Percentiles rank a stretch among this genome's conserved stretches.
Evolutionary conservation across 2,329 filamentous ascomycete genomes (phyloP).

Genomic region (Stachybotrys chlorohalonatus): DNA sequence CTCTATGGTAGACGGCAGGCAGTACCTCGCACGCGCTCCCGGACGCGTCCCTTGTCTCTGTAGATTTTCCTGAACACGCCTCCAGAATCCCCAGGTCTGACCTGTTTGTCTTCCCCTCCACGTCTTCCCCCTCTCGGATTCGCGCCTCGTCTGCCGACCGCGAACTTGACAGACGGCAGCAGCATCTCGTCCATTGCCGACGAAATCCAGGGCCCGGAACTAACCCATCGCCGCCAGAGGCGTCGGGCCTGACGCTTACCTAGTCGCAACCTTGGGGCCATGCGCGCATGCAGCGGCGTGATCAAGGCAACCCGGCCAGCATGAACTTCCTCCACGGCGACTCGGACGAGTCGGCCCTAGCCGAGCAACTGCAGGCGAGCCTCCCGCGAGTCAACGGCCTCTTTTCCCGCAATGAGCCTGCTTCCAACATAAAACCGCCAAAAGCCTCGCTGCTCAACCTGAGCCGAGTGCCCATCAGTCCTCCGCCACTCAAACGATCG

Average conservation of each 20-base stretch:
- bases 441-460: constrained; percentile 1
- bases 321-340: background rate
- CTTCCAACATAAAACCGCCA: background rate
- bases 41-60: background rate
- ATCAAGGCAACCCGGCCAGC: background rate
- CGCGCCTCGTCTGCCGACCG: too few relatives aligned
- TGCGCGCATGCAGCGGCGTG: background rate
- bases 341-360: background rate
- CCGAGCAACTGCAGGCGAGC: background rate
- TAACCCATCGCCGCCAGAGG: background rate
- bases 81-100: background rate
- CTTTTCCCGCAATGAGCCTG: background rate
- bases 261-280: background rate
- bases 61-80: background rate
- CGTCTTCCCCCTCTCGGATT: background rate
- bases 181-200: too few relatives aligned
- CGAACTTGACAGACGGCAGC: too few relatives aligned
- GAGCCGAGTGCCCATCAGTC: constrained; percentile 14
- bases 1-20: background rate
- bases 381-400: background rate
- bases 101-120: background rate
- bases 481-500: constrained; percentile 15
- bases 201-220: too few relatives aligned
- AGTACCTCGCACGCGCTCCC: background rate
- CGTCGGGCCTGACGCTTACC: background rate